A percentile compares a stretch with the other conserved stretches of the same genome.
These are phyloP conservation scores for Citrus sp. DNA, from an alignment of 345 rosid genomes.

Conservation along the genomic window DNA sequence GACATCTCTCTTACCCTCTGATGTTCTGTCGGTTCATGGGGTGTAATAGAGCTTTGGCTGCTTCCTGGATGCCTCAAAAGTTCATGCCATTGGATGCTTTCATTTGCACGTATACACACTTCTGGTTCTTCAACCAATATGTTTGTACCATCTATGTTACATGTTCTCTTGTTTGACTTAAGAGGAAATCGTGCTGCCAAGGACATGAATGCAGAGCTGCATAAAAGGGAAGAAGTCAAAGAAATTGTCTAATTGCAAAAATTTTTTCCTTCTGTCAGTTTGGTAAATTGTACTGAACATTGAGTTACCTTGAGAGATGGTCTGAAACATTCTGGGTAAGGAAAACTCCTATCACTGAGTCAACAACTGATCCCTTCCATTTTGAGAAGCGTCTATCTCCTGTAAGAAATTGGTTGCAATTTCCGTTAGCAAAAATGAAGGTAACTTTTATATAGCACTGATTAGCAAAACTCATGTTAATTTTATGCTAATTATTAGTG, in stretches of 20 bases:
- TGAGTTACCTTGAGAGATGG: slow-evolving; percentile 84
- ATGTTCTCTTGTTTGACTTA: slow-evolving; percentile 34
- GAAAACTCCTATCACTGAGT: slow-evolving; percentile 94
- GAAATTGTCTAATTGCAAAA: slow-evolving; percentile 12
- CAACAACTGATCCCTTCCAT: slow-evolving; percentile 99
- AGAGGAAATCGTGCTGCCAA: slow-evolving; percentile 74
- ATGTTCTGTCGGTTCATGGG: slow-evolving; percentile 33
- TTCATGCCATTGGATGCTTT: slow-evolving; percentile 40
- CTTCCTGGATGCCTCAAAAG: slow-evolving; percentile 23
- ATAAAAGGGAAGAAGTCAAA: slow-evolving; percentile 18
- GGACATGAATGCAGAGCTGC: slow-evolving; percentile 98
- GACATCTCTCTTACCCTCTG: slow-evolving; percentile 31
- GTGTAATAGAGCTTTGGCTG: slow-evolving; percentile 37
- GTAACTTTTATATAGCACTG: neutral
- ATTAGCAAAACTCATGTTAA: neutral
- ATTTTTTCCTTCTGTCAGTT: slow-evolving; percentile 7
- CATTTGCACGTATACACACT: slow-evolving; percentile 35
- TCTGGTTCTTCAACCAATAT: slow-evolving; percentile 61
- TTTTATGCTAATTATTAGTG: neutral
- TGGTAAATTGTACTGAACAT: slow-evolving; percentile 1
- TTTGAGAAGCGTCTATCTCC: slow-evolving; percentile 96
- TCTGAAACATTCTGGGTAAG: slow-evolving; percentile 96
- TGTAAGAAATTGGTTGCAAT: slow-evolving; percentile 28
- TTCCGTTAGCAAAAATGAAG: neutral
- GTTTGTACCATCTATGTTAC: slow-evolving; percentile 24